Conservation (phyloP, 495 filamentous ascomycete species). For the Darksidea phi region DNA sequence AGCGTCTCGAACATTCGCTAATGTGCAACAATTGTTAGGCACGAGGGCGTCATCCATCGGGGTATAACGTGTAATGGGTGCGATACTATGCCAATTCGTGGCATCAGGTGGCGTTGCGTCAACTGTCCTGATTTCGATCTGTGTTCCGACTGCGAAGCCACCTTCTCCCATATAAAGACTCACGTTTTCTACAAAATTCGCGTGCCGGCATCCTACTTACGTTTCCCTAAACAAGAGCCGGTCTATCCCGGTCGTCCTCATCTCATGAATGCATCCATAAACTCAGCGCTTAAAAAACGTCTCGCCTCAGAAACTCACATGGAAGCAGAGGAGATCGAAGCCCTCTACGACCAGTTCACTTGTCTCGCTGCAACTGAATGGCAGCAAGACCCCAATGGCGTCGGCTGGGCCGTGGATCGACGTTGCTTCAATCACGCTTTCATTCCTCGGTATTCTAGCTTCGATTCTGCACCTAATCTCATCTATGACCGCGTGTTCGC, state of each 20-base stretch:
- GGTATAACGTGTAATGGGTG: conserved; percentile 93
- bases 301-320: conserved; percentile 72
- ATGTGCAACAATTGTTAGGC: background rate
- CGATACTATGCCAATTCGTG: conserved; percentile 78
- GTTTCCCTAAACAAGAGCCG: conserved; percentile 37
- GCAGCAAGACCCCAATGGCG: conserved; percentile 73
- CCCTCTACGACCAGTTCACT: conserved; percentile 93
- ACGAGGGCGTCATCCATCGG: conserved; percentile 77
- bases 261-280: conserved; percentile 61
- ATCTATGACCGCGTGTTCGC: conserved; percentile 95
- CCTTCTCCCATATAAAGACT: conserved; percentile 82
- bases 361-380: conserved; percentile 85
- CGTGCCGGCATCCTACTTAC: conserved; percentile 68
- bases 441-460: conserved; percentile 72
- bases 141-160: conserved; percentile 38
- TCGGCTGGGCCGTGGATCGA: conserved; percentile 81
- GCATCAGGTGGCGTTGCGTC: conserved; percentile 84
- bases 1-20: no score
- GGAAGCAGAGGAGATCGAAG: conserved; percentile 81
- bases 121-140: conserved; percentile 88
- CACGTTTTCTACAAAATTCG: conserved; percentile 94
- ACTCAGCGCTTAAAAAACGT: conserved; percentile 58
- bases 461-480: conserved; percentile 76
- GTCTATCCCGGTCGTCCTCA: conserved; percentile 84
- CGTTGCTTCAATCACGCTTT: conserved; percentile 89